phyloP scores from a whole-genome alignment of 805 yeast genomes.

The Candida railenensis region DNA sequence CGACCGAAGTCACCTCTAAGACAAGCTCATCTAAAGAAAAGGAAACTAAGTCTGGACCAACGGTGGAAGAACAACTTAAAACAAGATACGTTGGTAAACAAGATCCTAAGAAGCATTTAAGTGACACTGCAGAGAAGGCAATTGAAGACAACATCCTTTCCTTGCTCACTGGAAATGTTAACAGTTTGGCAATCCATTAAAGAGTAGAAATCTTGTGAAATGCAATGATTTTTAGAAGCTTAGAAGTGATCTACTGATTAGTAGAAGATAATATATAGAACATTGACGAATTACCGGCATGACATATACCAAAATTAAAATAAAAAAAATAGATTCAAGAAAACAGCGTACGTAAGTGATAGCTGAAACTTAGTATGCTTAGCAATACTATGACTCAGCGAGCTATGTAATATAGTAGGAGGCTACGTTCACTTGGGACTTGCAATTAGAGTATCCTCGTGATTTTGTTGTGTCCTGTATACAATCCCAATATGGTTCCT shows the following conservation, averaged over 20 bases:
- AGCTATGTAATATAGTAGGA: too few relatives aligned
- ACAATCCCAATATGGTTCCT: not conserved
- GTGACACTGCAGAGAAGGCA: conserved; percentile 80
- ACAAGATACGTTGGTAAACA: conserved; percentile 98
- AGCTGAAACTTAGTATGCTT: too few relatives aligned
- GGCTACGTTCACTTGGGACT: too few relatives aligned
- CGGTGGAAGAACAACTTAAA: conserved; percentile 65
- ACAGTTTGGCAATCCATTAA: conserved; percentile 83
- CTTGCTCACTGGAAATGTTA: conserved; percentile 83
- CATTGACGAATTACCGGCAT: not conserved
- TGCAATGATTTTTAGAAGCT: not conserved
- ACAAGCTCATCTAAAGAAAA: not conserved
- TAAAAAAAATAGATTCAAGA: not conserved
- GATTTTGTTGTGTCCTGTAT: not conserved
- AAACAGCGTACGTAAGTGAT: not conserved
- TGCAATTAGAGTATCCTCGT: too few relatives aligned
- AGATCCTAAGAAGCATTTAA: conserved; percentile 96
- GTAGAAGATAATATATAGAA: not conserved
- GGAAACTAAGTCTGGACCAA: not conserved
- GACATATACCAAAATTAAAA: not conserved
- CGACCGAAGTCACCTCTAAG: not conserved
- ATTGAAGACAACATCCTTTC: conserved; percentile 91
- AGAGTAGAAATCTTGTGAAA: not conserved
- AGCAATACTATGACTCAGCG: too few relatives aligned
- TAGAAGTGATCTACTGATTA: not conserved